Base-by-base conservation (phyloP, 176 grass and related monocot genomes). In the Poa pratensis region DNA sequence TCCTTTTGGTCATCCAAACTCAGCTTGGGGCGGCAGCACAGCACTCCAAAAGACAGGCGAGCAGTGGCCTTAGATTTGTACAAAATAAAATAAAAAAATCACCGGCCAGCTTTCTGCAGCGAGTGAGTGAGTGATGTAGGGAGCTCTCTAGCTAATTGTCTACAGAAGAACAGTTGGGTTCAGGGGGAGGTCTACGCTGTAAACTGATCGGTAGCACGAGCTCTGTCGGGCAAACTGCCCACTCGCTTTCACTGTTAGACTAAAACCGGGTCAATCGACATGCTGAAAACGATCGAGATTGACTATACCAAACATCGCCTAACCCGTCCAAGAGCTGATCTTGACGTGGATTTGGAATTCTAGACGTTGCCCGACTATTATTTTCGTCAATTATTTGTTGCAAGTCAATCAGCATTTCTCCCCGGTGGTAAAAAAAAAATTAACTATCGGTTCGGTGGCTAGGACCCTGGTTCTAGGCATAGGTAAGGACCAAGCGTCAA, bases 341-440 rank as follows among this genome's bases (percentile, higher is more conserved):
- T 28, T 57, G 34, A 43, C 12, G n/a, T 20, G 14, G 80, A 82
- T 57, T 27, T n/a, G 49, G n/a, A 22, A 9, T 32, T 82, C 40
- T 12, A 43, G 9, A 24, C 20, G 12, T 27, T 77, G 79, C 15
- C 28, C 0, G 4, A 12, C 17, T 39, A 42, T 27, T 35, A 28
- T 58, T 26, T 23, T 23, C 9, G 22, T 10, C 14, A 66, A 23
- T 17, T 52, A 24, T 37, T 40, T 35, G 2, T 17, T 54, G 64
- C 79, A 81, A 52, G 30, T 40, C 30, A 22, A 22, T 23, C 20
- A 23, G 79, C 51, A 32, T 30, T 37, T 68, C 46, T 54, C 79
- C 53, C 53, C 20, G 5, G 3, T 26, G 26, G 20, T 20, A 50
- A 15, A 8, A 2, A 0, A 27, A 48, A 13, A 13, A 54, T n/a